Base-by-base conservation (phyloP, 257 asterid genomes). In the Eucommia ulmoides region DNA sequence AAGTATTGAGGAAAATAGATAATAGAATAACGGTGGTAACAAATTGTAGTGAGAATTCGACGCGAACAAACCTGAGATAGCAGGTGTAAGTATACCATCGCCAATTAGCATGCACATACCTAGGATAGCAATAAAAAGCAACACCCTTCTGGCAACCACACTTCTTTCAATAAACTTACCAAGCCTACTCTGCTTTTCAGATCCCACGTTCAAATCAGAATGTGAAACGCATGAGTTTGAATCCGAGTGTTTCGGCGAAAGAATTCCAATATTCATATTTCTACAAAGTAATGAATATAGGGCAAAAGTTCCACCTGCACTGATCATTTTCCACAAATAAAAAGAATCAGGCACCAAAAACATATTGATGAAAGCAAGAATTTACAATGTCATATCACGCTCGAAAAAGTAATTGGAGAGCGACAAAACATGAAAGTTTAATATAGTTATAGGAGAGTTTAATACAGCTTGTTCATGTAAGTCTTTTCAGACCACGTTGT, bases 51-150 rank as follows among this genome's bases (percentile, higher is more conserved):
- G 45, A 45, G 4, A 35, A 5, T 41, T 15, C 23, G 17, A 55
- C 14, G 21, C 44, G 23, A 46, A 53, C n/a, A 22, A n/a, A 77
- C 92, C 92, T 49, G 86, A 81, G 49, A 81, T 81, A 35, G 83
- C 83, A 44, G 83, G 86, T 53, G 86, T 77, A 35, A 80, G 85
- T 42, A 77, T 74, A 24, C 91, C 86, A 44, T 80, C 91, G 25
- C 91, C 91, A 49, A 80, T 80, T 50, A 74, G 72, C 91, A 80
- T 80, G 64, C 83, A 74, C 64, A 54, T 78, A 45, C 83, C 93
- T 47, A 81, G 60, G 56, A 81, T 72, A 19, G 79, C 72, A 41
- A 72, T 17, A 53, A 72, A 72, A 33, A 68, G 75, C 61, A 72
- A 56, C 42, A 72, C 42, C 64, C 75, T 60, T 60, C 72, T 56